Evolutionary conservation across 2,329 filamentous ascomycete species (phyloP).

Genomic region (Epicoccum sorghinum): DNA sequence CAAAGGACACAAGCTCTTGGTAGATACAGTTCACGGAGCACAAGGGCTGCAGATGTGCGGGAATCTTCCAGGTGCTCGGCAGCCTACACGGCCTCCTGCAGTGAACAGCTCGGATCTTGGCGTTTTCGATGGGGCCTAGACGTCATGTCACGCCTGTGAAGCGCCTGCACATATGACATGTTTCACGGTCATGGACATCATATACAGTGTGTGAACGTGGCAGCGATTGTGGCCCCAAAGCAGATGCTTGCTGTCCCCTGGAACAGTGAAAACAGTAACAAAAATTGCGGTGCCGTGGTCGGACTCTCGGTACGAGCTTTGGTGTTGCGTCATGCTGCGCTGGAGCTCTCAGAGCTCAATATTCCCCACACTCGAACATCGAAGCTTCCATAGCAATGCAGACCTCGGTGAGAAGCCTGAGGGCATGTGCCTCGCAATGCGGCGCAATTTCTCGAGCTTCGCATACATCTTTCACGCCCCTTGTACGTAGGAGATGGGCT

Average conservation of each 20-base stretch:
- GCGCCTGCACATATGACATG: conserved; percentile 1
- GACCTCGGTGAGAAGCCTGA: conserved; percentile 11
- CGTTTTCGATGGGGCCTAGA: conserved; percentile 11
- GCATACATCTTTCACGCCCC: not conserved
- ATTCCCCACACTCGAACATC: conserved; percentile 21
- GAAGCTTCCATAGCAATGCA: conserved; percentile 30
- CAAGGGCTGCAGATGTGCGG: conserved; percentile 10
- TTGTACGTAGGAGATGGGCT: conserved; percentile 13
- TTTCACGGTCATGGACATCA: not conserved
- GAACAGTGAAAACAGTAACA: not conserved
- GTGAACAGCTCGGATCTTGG: conserved; percentile 12
- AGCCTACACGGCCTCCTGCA: conserved; percentile 14
- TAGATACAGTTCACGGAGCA: not conserved
- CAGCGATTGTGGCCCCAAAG: not conserved
- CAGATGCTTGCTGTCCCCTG: not conserved
- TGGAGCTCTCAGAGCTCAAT: conserved; percentile 16
- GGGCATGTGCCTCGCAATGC: conserved; percentile 12
- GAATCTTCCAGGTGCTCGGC: conserved; percentile 1
- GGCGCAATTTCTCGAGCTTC: conserved; percentile 17
- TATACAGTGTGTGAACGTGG: not conserved
- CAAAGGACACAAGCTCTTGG: not conserved
- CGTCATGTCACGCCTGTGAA: conserved; percentile 13
- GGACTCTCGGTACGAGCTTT: conserved; percentile 1
- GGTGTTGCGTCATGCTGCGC: conserved; percentile 13
- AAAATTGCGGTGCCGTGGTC: conserved; percentile 4